Evolutionary conservation across 1,284 basidiomycete genomes (phyloP), one percentile per base, ranked within the genome.

Genomic region (Sphaerobolus stellatus): DNA sequence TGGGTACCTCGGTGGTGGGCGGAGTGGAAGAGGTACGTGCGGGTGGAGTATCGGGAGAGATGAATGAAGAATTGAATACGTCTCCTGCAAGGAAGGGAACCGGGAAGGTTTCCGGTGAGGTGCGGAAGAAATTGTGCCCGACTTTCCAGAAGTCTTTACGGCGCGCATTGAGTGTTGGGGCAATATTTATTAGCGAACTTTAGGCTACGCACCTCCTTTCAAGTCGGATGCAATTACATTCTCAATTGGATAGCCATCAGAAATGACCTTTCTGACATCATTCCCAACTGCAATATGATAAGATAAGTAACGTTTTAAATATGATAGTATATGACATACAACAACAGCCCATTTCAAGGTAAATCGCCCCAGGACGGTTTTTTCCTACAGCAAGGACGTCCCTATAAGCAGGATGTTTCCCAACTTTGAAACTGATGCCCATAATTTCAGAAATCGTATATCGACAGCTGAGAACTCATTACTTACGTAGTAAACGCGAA

Each of bases 61-160:
- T 45, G 2, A 70, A 59, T 1, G 53, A 27, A n/a, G 62, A 58
- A 49, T 71, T 62, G 20, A 73, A 61, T 4, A 64, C 57, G 43
- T 73, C 62, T 11, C 69, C 72, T n/a, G 61, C 52, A 4, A 74
- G 41, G 48, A 75, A 75, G 7, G 61, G 59, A 5, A 64, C 68
- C 4, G 70, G 67, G 54, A 69, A 71, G 9, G 67, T 63, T 30
- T 66, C 34, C 3, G 61, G 59, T 4, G 54, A 62, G 25, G 67
- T 59, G 36, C 61, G 60, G 54, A 69, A 75, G 14, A 74, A 67
- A 46, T 64, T 61, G 30, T 74, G 68, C 2, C 70, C 71, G 13
- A 58, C 30, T 13, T 14, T 30, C 36, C 43, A 34, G 28, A 71
- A 59, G 16, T 68, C 62, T 70, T 64, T 71, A 41, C 71, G 64